These are phyloP conservation scores for Nakazawaea populi DNA, from an alignment of 805 yeast genomes.

Conservation along the genomic window DNA sequence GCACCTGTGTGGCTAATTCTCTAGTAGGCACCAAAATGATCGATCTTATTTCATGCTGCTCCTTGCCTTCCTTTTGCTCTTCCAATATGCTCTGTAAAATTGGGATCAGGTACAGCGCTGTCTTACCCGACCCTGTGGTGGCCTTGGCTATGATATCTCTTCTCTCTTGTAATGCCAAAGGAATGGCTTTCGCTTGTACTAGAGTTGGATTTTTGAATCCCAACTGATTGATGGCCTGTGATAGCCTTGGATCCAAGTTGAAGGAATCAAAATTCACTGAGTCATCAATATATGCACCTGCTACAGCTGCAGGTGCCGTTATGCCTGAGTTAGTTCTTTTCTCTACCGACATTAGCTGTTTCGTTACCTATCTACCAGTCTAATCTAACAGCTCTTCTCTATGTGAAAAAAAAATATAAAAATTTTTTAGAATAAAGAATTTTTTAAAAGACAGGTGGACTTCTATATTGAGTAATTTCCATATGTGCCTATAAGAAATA, in stretches of 20 bases:
- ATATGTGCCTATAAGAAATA: neutral
- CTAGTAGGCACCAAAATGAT: slow-evolving; percentile 88
- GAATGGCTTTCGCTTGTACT: slow-evolving; percentile 88
- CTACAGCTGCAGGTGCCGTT: slow-evolving; percentile 37
- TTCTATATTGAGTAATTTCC: neutral
- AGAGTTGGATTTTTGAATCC: slow-evolving; percentile 86
- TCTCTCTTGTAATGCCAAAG: slow-evolving; percentile 82
- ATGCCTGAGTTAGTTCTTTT: neutral
- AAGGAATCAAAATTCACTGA: slow-evolving; percentile 67
- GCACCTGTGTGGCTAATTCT: slow-evolving; percentile 85
- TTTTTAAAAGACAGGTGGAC: slow-evolving; percentile 2
- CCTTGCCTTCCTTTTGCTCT: slow-evolving; percentile 18
- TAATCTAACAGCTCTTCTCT: too few species aligned
- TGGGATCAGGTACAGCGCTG: slow-evolving; percentile 86
- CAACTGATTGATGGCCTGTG: slow-evolving; percentile 75
- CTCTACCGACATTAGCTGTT: neutral
- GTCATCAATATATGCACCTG: slow-evolving; percentile 68
- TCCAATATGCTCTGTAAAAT: slow-evolving; percentile 70
- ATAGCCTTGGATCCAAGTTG: slow-evolving; percentile 73
- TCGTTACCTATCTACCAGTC: neutral
- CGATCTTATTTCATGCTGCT: slow-evolving; percentile 33
- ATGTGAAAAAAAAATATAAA: neutral
- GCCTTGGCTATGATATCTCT: slow-evolving; percentile 93
- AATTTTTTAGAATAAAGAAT: neutral
- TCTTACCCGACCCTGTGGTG: slow-evolving; percentile 93